A percentile compares a stretch with the other conserved stretches of the same genome.
These are phyloP conservation scores for Elaeagnus macrophylla DNA, from an alignment of 306 rosid genomes.

Conservation along the genomic window DNA sequence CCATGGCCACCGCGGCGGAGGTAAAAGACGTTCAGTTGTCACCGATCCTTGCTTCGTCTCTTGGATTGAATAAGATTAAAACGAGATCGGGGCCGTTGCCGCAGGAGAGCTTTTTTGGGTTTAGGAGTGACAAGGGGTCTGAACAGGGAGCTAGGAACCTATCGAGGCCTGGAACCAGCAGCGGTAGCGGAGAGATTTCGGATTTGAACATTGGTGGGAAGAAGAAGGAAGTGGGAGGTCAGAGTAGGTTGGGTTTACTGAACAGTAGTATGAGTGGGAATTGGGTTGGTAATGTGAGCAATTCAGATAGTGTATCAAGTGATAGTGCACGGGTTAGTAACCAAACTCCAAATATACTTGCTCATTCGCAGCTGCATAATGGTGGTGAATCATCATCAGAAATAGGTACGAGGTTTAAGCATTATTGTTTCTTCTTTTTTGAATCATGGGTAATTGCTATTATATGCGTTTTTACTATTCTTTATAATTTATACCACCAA, in stretches of 20 bases:
- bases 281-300: conserved; percentile 51
- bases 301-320: conserved; percentile 42
- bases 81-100: conserved; percentile 99
- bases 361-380: conserved; percentile 51
- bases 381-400: conserved; percentile 52
- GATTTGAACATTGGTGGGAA: conserved; percentile 31
- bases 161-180: conserved; percentile 31
- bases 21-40: conserved; percentile 28
- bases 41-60: conserved; percentile 88
- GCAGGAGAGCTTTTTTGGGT: conserved; percentile 92
- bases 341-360: conserved; percentile 51
- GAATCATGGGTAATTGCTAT: no score
- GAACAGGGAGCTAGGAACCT: conserved; percentile 57
- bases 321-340: conserved; percentile 49
- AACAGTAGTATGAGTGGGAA: conserved; percentile 31
- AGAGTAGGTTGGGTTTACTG: conserved; percentile 34
- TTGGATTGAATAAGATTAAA: conserved; percentile 82
- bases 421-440: not conserved
- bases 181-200: conserved; percentile 13
- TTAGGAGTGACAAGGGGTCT: conserved; percentile 57
- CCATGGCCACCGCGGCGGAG: conserved; percentile 26
- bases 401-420: conserved; percentile 36
- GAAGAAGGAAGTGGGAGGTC: conserved; percentile 34
- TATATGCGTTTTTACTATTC: no score
- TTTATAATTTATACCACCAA: no score